These are phyloP conservation scores for Colletotrichum godetiae DNA, from an alignment of 2,329 filamentous ascomycete species.

Conservation along the genomic window DNA sequence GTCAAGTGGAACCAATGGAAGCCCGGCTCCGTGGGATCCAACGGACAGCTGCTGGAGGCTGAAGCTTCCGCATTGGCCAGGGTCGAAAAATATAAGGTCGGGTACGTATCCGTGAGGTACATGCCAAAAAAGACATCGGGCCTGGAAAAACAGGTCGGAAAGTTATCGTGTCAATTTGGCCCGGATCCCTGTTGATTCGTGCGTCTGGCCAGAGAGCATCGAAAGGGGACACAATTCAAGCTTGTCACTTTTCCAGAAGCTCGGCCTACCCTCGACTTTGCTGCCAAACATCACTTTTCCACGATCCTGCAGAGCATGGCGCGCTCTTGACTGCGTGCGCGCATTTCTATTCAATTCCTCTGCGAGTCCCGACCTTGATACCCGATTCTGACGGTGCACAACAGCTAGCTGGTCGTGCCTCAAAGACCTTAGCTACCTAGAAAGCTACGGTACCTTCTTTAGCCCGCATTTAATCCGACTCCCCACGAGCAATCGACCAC, in stretches of 20 bases:
- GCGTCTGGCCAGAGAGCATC: slow-evolving; percentile 9
- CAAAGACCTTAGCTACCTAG: neutral
- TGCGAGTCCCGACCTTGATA: neutral
- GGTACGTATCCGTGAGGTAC: too few relatives aligned
- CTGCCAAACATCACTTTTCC: neutral
- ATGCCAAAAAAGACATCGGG: neutral
- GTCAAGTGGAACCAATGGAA: slow-evolving; percentile 6
- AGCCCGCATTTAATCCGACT: slow-evolving; percentile 18
- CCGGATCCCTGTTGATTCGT: slow-evolving; percentile 31
- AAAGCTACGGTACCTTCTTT: slow-evolving; percentile 9
- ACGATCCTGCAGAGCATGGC: slow-evolving; percentile 20
- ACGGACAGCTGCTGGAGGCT: neutral
- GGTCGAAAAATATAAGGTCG: too few relatives aligned
- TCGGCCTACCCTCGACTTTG: slow-evolving; percentile 9
- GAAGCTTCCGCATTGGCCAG: slow-evolving; percentile 17
- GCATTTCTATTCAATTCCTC: neutral
- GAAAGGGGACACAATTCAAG: slow-evolving; percentile 33
- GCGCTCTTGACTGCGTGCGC: slow-evolving; percentile 31
- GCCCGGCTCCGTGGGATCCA: neutral
- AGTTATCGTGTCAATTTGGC: slow-evolving; percentile 38
- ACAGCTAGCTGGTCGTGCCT: slow-evolving; percentile 10
- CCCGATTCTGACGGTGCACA: slow-evolving; percentile 8
- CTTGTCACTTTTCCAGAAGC: slow-evolving; percentile 16
- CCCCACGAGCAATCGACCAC: slow-evolving; percentile 2
- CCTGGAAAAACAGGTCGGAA: slow-evolving; percentile 38